Evolutionary conservation across 805 yeast species (phyloP), one percentile per base, ranked within the genome.

Genomic region (Cyberlindnera euphorbiae): DNA sequence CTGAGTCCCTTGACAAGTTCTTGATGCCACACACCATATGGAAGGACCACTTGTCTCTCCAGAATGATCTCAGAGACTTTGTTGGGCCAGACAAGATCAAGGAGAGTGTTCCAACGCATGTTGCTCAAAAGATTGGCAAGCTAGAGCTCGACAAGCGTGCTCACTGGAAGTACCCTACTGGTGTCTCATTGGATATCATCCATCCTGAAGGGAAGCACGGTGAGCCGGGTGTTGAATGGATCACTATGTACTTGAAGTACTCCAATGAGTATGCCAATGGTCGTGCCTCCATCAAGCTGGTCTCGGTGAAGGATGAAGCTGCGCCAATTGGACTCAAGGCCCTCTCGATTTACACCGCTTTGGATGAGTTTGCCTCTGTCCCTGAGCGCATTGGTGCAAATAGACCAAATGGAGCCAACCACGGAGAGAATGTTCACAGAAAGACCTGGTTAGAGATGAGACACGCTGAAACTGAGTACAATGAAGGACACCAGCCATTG

Each of bases 401-500:
- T 19, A 56, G 71, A 39, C 62, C 64, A n/a, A 35, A 41, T 13
- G 71, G 71, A 19, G 62, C 66, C 3, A 43, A 46, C 28, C 69
- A 64, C 44, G 70, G 69, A 32, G 64, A 65, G 41, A 62, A 63
- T 38, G 39, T 53, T 15, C 54, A 53, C 15, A 54, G 71, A 41
- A 44, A 51, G 38, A 63, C 69, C 1, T 65, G 69, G 69, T 33
- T 55, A 13, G 69, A 65, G 33, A 37, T 42, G 31, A 54, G 69
- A 41, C 41, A 33, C 8, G 50, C 47, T 12, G 61, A 56, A 12
- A 52, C 52, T 35, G 45, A 48, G n/a, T 59, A 50, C 43, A 58
- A 52, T n/a, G 60, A 49, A 5, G 46, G 46, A 4, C 58, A 60
- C 34, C 61, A 64, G 44, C 73, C 73, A 6, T 34, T 59, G n/a